A percentile compares a stretch with the other conserved stretches of the same genome.
phyloP scores from a whole-genome alignment of 2,329 filamentous ascomycete species.

The Septoria linicola region DNA sequence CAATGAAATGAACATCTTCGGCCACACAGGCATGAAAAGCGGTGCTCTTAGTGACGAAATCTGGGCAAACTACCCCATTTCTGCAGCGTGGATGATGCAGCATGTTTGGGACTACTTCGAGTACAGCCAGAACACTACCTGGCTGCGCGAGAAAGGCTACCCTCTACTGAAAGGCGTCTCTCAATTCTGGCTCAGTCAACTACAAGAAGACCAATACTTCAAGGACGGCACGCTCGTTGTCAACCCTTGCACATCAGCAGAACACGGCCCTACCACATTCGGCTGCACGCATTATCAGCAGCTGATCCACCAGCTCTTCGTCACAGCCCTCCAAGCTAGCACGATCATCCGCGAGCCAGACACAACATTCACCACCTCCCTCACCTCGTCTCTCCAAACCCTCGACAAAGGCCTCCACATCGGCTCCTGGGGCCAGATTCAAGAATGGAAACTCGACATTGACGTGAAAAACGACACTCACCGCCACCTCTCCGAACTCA shows the following conservation, averaged over 20 bases:
- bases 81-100: constrained; percentile 60
- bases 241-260: constrained; percentile 60
- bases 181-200: constrained; percentile 57
- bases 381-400: constrained; percentile 46
- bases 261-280: constrained; percentile 54
- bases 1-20: constrained; percentile 60
- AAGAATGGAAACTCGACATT: constrained; percentile 54
- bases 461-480: constrained; percentile 49
- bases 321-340: constrained; percentile 30
- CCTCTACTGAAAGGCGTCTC: constrained; percentile 55
- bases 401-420: constrained; percentile 55
- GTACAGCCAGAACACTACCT: constrained; percentile 51
- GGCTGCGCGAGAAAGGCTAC: constrained; percentile 50
- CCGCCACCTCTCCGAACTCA: constrained; percentile 56
- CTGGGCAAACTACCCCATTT: constrained; percentile 48
- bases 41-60: constrained; percentile 35
- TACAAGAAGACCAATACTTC: constrained; percentile 52
- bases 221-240: constrained; percentile 56
- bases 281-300: constrained; percentile 57
- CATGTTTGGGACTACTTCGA: constrained; percentile 59
- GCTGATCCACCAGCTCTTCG: constrained; percentile 46
- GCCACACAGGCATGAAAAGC: constrained; percentile 54
- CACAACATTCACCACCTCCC: constrained; percentile 21
- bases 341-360: constrained; percentile 33
- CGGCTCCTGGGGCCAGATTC: constrained; percentile 45